Base-by-base conservation (phyloP, 192 early-diverging fungal genomes). In the Coemansia sp. region DNA sequence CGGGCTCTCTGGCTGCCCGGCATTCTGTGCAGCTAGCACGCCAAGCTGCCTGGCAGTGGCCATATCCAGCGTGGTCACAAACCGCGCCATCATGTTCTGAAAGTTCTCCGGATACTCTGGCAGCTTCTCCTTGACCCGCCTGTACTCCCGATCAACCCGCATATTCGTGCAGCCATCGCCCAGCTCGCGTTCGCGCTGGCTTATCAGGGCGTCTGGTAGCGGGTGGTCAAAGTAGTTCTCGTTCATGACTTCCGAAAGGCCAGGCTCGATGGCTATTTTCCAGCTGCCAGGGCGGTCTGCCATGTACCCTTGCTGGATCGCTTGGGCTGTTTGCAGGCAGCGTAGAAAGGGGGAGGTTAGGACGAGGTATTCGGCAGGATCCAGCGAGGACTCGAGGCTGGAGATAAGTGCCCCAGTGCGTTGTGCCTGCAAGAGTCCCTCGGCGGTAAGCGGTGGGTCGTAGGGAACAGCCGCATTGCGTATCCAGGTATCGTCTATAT, bases 281-380 rank as follows among this genome's bases (percentile, higher is more conserved):
- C 63, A 66, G 30, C 23, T 9, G 11, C 18, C 17, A 8, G 30
- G 1, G 28, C 47, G 23, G 2, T 18, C 44, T 10, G 40, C 46
- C 17, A 53, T 59, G 31, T 65, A 71, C 10, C 75, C 75, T 3
- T 42, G 30, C 20, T 10, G 21, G 8, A 78, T 30, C n/a, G 40
- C 64, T 17, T 67, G 53, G 21, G 64, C 40, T 2, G 75, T 78
- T 39, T 78, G 64, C 11, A 41, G 57, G 46, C 75, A 78, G n/a
- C 75, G 75, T 30, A 64, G 53, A 18, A 78, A 78, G 23, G 75
- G 75, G 17, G 75, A 78, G 8, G 61, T 60, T 8, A 78, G 51
- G 11, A 78, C 51, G 1, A 58, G 48, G 36, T 64, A 78, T 3
- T 66, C 57, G 10, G 23, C 36, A 9, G 11, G 21, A 6, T 5